A percentile compares a stretch with the other conserved stretches of the same genome.
Evolutionary conservation across 257 asterid genomes (phyloP).

Genomic region (Rhazya stricta): DNA sequence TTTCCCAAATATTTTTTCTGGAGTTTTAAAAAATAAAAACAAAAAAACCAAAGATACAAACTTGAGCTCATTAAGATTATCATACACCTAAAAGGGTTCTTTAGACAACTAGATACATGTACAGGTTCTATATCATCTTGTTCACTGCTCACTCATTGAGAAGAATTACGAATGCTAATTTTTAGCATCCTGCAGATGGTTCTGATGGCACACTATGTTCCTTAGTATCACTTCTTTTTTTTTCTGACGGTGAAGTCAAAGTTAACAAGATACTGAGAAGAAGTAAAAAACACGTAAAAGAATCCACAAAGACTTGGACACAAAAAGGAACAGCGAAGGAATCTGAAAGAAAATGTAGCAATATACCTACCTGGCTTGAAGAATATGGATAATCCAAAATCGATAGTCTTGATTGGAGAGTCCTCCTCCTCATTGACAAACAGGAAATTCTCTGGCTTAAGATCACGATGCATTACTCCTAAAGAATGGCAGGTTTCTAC

Average conservation of each 20-base stretch:
- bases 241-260: neutral
- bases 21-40: neutral
- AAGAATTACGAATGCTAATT: neutral
- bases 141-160: neutral
- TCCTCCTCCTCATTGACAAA: conserved; percentile 70
- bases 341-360: neutral
- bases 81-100: neutral
- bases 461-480: conserved; percentile 93
- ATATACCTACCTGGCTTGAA: conserved; percentile 88
- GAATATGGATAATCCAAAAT: conserved; percentile 79
- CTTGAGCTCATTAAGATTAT: neutral
- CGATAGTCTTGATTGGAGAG: conserved; percentile 72
- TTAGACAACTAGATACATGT: neutral
- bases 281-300: neutral
- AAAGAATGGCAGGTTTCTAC: conserved; percentile 76
- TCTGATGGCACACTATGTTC: neutral
- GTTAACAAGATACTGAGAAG: neutral
- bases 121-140: no score
- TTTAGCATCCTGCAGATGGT: neutral
- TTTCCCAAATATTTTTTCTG: neutral
- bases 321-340: neutral
- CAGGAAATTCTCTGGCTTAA: conserved; percentile 88
- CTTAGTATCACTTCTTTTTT: neutral
- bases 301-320: neutral
- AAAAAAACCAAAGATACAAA: neutral